Evolutionary conservation across 2,329 filamentous ascomycete species (phyloP).

Genomic region (Xylariaceae sp.): DNA sequence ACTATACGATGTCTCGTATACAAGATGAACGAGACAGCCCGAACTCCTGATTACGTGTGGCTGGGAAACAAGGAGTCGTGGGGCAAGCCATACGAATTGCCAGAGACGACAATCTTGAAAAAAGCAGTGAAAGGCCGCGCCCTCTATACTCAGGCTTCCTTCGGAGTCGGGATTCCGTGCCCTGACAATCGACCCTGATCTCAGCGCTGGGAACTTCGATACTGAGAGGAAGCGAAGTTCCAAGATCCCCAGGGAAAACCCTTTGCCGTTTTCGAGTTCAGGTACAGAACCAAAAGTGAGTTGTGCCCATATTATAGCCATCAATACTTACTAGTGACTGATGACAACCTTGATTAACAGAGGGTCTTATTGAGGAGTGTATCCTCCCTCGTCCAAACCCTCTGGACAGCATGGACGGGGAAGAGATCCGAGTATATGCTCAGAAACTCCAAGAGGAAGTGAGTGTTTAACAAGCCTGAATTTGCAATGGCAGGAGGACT

Average conservation of each 20-base stretch:
- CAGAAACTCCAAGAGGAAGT: background rate
- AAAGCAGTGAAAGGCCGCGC: background rate
- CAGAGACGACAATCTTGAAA: background rate
- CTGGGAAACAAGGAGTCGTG: too few relatives aligned
- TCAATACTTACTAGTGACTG: background rate
- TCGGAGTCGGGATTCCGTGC: background rate
- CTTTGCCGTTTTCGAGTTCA: slow-evolving; percentile 9
- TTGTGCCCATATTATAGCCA: background rate
- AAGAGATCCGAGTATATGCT: slow-evolving; percentile 1
- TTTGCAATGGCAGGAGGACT: too few relatives aligned
- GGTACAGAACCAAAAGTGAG: slow-evolving; percentile 7
- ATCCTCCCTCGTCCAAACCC: background rate
- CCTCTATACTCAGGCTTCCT: background rate
- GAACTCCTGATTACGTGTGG: too few relatives aligned
- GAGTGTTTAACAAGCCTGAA: too few relatives aligned
- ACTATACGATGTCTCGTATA: background rate
- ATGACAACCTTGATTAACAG: background rate
- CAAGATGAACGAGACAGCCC: background rate
- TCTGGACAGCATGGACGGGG: background rate
- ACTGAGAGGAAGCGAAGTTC: background rate
- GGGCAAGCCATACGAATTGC: background rate
- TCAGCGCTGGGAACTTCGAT: background rate
- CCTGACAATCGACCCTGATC: too few relatives aligned
- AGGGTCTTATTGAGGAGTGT: background rate
- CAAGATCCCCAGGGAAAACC: slow-evolving; percentile 5